Percentiles rank a stretch among this genome's conserved stretches.
Evolutionary conservation across 2,329 filamentous ascomycete genomes (phyloP).

Genomic region (Pestalotiopsis sp.): DNA sequence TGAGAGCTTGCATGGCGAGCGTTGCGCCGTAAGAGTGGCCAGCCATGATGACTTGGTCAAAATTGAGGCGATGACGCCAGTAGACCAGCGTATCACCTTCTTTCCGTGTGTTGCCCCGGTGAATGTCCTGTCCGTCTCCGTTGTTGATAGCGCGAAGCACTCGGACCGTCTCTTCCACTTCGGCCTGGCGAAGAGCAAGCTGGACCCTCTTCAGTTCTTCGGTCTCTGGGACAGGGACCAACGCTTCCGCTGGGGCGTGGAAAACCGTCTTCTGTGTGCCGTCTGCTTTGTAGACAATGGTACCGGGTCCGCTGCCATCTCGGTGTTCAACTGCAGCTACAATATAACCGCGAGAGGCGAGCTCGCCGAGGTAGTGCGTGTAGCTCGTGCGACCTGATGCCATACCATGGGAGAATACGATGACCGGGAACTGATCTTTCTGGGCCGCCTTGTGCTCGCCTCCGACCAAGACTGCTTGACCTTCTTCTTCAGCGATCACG

Average conservation of each 20-base stretch:
- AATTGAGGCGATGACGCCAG: slow-evolving; percentile 58
- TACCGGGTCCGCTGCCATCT: slow-evolving; percentile 53
- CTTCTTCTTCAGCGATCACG: slow-evolving; percentile 16
- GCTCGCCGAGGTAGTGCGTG: slow-evolving; percentile 51
- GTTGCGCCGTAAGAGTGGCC: slow-evolving; percentile 72
- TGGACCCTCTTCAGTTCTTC: slow-evolving; percentile 47
- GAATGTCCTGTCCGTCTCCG: slow-evolving; percentile 38
- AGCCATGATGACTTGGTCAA: slow-evolving; percentile 56
- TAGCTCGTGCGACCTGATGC: slow-evolving; percentile 54
- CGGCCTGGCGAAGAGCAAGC: slow-evolving; percentile 52
- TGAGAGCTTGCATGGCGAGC: slow-evolving; percentile 62
- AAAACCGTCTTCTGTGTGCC: slow-evolving; percentile 36
- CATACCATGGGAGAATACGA: slow-evolving; percentile 56
- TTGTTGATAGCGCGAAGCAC: slow-evolving; percentile 43
- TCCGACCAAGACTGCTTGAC: slow-evolving; percentile 7
- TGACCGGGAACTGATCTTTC: slow-evolving; percentile 38
- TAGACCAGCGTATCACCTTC: slow-evolving; percentile 49
- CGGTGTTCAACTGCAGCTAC: slow-evolving; percentile 55
- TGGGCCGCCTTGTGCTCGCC: slow-evolving; percentile 17
- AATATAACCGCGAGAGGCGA: slow-evolving; percentile 51
- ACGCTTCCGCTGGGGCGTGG: neutral
- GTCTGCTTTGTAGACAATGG: slow-evolving; percentile 37
- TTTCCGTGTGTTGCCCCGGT: slow-evolving; percentile 44
- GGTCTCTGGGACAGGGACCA: slow-evolving; percentile 35
- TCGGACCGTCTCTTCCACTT: slow-evolving; percentile 47